Conservation (phyloP, 192 early-diverging fungal genomes). For the Coemansia nantahalensis region DNA sequence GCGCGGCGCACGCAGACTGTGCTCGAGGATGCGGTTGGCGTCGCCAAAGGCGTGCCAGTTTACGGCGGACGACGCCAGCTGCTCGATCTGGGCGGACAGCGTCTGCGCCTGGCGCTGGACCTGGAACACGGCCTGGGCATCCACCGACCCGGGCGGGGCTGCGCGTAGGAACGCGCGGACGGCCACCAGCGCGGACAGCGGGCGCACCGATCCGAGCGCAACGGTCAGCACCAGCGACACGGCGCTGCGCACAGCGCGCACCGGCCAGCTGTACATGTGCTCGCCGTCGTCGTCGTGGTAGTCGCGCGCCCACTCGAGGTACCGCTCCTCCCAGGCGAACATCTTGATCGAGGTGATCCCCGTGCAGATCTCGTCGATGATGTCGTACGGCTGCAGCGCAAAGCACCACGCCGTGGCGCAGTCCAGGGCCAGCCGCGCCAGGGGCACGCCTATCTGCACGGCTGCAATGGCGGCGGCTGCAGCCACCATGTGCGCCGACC, state of each 20-base stretch:
- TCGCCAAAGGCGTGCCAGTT: conserved; percentile 12
- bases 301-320: conserved; percentile 58
- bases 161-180: not conserved
- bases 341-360: conserved; percentile 93
- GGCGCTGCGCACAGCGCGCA: conserved; percentile 8
- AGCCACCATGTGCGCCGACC: not conserved
- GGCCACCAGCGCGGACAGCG: conserved; percentile 5
- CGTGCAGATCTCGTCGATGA: conserved; percentile 81
- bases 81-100: conserved; percentile 1
- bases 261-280: not conserved
- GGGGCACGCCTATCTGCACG: not conserved
- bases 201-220: not conserved
- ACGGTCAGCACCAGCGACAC: not conserved
- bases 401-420: conserved; percentile 11
- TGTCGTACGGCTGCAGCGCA: conserved; percentile 43
- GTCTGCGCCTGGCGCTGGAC: conserved; percentile 2
- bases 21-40: conserved; percentile 16
- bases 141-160: not conserved
- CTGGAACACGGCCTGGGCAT: not conserved
- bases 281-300: conserved; percentile 61
- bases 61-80: conserved; percentile 3
- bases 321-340: conserved; percentile 86
- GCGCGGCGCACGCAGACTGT: conserved; percentile 6
- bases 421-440: conserved; percentile 1
- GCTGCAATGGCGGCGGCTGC: not conserved